Evolutionary conservation across 192 early-diverging fungal species (phyloP).

Genomic region (Backusella tarrabulga): DNA sequence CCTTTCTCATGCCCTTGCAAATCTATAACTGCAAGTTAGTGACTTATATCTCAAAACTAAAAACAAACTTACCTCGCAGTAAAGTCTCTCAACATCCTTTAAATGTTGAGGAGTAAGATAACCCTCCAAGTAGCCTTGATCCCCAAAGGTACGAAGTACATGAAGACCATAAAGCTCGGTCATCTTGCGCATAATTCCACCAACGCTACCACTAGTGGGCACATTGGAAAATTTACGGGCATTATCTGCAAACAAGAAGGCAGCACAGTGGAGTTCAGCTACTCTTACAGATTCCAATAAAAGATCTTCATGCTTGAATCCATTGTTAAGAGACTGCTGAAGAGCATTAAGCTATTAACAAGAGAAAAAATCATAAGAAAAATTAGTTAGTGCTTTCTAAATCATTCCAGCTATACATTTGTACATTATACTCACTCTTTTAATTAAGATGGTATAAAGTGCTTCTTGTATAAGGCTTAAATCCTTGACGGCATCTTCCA

Average conservation of each 20-base stretch:
- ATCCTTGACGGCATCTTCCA: not conserved
- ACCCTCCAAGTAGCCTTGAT: slow-evolving; percentile 47
- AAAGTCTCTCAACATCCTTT: slow-evolving; percentile 36
- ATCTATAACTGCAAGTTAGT: not conserved
- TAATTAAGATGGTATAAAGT: slow-evolving; percentile 22
- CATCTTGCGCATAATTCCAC: slow-evolving; percentile 39
- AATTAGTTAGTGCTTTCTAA: not conserved
- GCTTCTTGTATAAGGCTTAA: slow-evolving; percentile 20
- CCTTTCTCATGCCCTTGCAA: slow-evolving; percentile 35
- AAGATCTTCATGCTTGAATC: slow-evolving; percentile 24
- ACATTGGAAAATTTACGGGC: slow-evolving; percentile 6
- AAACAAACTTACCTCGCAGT: slow-evolving; percentile 20
- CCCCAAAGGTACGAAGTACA: slow-evolving; percentile 39
- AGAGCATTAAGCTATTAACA: slow-evolving; percentile 21
- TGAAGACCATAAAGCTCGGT: slow-evolving; percentile 45
- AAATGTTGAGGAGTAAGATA: slow-evolving; percentile 47
- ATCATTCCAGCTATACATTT: not conserved
- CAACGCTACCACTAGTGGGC: slow-evolving; percentile 14
- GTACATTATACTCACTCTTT: slow-evolving; percentile 12
- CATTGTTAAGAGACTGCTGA: slow-evolving; percentile 16
- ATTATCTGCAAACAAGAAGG: slow-evolving; percentile 22
- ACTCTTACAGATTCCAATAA: slow-evolving; percentile 30
- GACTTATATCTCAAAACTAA: not conserved
- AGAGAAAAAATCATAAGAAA: not conserved
- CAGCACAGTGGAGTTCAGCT: slow-evolving; percentile 34